A percentile compares a stretch with the other conserved stretches of the same genome.
These are phyloP conservation scores for Coelastrella sp. DNA, from an alignment of 139 green algal species.

Conservation along the genomic window DNA sequence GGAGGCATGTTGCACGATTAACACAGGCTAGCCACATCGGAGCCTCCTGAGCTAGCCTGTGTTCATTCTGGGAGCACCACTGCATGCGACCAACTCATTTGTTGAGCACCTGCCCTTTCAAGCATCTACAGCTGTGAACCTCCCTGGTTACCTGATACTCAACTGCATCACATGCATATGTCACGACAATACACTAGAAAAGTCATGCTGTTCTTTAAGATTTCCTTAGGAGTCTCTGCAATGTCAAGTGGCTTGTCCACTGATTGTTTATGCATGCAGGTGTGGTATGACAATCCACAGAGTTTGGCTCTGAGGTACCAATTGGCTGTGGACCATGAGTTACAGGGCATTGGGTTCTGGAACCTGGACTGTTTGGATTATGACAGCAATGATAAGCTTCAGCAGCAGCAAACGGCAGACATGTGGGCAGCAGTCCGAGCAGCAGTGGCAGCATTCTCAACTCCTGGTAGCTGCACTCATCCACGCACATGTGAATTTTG, in stretches of 20 bases:
- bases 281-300: constrained; percentile 62
- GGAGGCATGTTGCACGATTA: no score
- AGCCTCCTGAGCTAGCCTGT: no score
- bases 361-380: constrained; percentile 65
- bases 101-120: background rate
- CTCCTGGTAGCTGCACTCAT: background rate
- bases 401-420: constrained; percentile 38
- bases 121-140: background rate
- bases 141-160: background rate
- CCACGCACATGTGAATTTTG: background rate
- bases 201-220: no score
- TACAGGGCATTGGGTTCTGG: constrained; percentile 62
- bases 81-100: no score
- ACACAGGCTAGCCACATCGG: no score
- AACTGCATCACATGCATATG: no score
- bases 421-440: constrained; percentile 56
- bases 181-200: no score
- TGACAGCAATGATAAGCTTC: background rate
- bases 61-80: no score
- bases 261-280: constrained; percentile 45
- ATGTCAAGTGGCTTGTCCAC: no score
- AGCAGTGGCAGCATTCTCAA: background rate
- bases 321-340: constrained; percentile 43
- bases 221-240: no score
- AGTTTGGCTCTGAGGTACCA: constrained; percentile 47